Conservation (phyloP, 345 rosid genomes). For the Anastatica hierochuntica region DNA sequence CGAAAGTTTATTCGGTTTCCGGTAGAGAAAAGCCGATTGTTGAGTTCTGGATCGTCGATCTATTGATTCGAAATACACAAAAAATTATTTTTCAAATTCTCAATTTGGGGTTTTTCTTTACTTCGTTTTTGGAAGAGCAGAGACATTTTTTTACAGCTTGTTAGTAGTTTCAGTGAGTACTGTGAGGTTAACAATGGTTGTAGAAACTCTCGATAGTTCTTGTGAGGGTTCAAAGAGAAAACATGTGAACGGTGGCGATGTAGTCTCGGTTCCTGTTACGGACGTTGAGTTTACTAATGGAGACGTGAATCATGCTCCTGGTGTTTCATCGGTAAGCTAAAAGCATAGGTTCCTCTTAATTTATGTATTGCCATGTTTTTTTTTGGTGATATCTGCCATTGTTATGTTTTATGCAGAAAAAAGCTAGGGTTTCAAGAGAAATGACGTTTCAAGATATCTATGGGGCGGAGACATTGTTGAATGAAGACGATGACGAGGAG, state of each 20-base stretch:
- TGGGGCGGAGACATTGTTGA: conserved; percentile 31
- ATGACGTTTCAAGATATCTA: conserved; percentile 68
- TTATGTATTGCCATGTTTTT: neutral
- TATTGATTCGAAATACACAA: neutral
- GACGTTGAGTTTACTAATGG: conserved; percentile 30
- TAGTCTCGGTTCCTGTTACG: conserved; percentile 11
- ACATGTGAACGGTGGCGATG: conserved; percentile 34
- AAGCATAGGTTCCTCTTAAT: neutral
- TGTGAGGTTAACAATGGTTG: conserved; percentile 40
- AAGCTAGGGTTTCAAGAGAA: conserved; percentile 42
- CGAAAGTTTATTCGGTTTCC: neutral
- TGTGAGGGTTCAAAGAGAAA: conserved; percentile 31
- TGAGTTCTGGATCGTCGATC: neutral
- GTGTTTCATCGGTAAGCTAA: conserved; percentile 34
- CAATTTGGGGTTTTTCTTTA: neutral
- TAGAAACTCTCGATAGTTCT: conserved; percentile 35
- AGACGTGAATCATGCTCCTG: conserved; percentile 18
- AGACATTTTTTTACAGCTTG: conserved; percentile 6
- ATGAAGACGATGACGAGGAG: conserved; percentile 66
- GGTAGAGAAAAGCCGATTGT: too few species aligned
- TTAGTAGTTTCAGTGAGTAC: conserved; percentile 14
- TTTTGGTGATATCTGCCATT: neutral
- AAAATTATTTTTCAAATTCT: neutral
- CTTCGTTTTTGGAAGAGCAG: neutral
- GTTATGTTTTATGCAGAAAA: conserved; percentile 28